These are phyloP conservation scores for Ophiostoma fasciatum DNA, from an alignment of 2,329 filamentous ascomycete genomes.

Conservation along the genomic window DNA sequence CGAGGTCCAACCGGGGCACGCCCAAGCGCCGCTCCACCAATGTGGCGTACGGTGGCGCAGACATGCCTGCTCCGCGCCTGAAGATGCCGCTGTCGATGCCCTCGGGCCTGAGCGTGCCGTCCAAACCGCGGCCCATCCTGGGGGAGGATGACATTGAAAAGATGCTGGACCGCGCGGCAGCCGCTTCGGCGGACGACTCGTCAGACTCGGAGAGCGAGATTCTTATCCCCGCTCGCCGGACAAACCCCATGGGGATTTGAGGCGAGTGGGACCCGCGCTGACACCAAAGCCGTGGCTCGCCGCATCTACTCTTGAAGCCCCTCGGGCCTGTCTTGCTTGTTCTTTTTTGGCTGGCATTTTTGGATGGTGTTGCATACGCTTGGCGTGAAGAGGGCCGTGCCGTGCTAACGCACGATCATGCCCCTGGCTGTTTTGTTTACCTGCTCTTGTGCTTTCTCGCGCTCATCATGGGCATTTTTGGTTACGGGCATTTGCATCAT, in stretches of 20 bases:
- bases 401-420: too few species aligned
- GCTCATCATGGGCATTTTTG: too few species aligned
- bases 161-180: slow-evolving; percentile 38
- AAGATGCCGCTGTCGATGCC: slow-evolving; percentile 32
- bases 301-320: too few species aligned
- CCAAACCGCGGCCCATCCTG: slow-evolving; percentile 26
- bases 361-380: too few species aligned
- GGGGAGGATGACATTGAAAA: slow-evolving; percentile 42
- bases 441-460: too few species aligned
- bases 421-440: too few species aligned
- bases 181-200: slow-evolving; percentile 31
- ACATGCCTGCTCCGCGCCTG: slow-evolving; percentile 18
- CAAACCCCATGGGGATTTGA: slow-evolving; percentile 4
- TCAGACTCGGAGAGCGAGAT: slow-evolving; percentile 46
- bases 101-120: slow-evolving; percentile 27
- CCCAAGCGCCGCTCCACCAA: slow-evolving; percentile 29
- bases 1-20: slow-evolving; percentile 19
- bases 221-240: slow-evolving; percentile 23
- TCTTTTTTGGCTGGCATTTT: too few species aligned
- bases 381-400: too few species aligned
- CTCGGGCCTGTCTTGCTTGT: too few species aligned
- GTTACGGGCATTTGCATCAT: too few species aligned
- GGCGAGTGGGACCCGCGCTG: too few species aligned
- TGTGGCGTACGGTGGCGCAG: slow-evolving; percentile 19
- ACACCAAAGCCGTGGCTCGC: too few species aligned